phyloP scores from a whole-genome alignment of 441 rosid genomes.

The Monsonia emarginata region DNA sequence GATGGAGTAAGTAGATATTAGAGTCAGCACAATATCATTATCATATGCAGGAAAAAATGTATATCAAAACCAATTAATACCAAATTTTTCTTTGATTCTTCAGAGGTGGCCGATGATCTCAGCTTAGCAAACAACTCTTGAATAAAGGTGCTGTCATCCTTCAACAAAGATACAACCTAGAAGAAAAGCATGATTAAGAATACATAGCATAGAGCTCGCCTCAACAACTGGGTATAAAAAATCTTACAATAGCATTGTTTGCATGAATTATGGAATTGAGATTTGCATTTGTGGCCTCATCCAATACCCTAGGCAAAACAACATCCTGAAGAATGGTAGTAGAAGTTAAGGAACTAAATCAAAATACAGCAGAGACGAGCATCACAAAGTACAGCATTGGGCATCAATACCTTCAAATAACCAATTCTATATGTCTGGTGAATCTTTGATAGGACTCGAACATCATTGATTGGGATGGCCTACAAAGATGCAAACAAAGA shows the following conservation, averaged over 20 bases:
- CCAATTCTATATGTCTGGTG: constrained; percentile 97
- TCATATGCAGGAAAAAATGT: constrained; percentile 11
- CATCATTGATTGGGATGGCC: constrained; percentile 90
- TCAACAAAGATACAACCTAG: constrained; percentile 85
- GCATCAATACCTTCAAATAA: constrained; percentile 67
- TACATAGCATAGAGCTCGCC: neutral
- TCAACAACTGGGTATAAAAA: constrained; percentile 9
- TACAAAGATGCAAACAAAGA: constrained; percentile 23
- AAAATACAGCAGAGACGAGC: neutral
- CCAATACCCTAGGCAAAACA: constrained; percentile 86
- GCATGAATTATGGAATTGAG: constrained; percentile 86
- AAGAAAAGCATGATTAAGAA: constrained; percentile 15
- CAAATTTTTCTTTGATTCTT: constrained; percentile 87
- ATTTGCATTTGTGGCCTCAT: constrained; percentile 75
- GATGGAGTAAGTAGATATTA: no score
- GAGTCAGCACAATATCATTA: neutral
- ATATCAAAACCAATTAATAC: constrained; percentile 34
- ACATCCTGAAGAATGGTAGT: constrained; percentile 59
- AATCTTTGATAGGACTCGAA: constrained; percentile 75
- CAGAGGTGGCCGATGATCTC: constrained; percentile 53
- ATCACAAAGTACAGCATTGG: constrained; percentile 9
- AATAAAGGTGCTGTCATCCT: constrained; percentile 85
- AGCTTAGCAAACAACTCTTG: constrained; percentile 87
- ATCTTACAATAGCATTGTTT: constrained; percentile 87
- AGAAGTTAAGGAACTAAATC: constrained; percentile 25